Evolutionary conservation across 2,329 filamentous ascomycete genomes (phyloP).

Genomic region (Claviceps citrina): DNA sequence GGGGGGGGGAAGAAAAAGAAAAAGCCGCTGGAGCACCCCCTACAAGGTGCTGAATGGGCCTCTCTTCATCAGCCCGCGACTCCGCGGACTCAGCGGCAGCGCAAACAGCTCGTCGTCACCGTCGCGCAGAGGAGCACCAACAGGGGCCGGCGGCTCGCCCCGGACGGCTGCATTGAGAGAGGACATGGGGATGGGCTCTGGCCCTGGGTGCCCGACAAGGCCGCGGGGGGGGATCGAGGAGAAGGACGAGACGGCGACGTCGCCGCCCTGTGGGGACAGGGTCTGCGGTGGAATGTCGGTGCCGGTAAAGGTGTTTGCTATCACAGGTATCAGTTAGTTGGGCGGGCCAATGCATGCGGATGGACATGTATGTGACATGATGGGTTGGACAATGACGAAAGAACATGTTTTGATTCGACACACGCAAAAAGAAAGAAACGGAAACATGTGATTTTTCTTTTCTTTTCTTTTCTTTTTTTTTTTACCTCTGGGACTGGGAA

Average conservation of each 20-base stretch:
- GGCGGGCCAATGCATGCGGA: no score
- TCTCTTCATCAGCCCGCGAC: constrained; percentile 70
- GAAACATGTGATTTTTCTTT: no score
- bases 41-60: constrained; percentile 52
- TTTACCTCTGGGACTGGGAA: constrained; percentile 37
- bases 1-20: background rate
- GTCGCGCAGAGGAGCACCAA: constrained; percentile 11
- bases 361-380: no score
- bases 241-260: constrained; percentile 23
- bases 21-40: background rate
- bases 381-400: no score
- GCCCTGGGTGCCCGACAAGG: constrained; percentile 7
- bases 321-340: no score
- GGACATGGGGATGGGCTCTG: no score
- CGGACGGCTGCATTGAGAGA: constrained; percentile 21
- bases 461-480: no score
- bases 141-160: constrained; percentile 9
- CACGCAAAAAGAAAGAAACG: background rate
- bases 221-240: constrained; percentile 15
- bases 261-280: constrained; percentile 17
- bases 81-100: constrained; percentile 70
- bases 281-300: constrained; percentile 19
- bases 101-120: constrained; percentile 71
- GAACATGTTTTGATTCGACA: no score
- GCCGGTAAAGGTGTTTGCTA: constrained; percentile 22